Evolutionary conservation across 768 basidiomycete species (phyloP).

Genomic region (Russula emetica): DNA sequence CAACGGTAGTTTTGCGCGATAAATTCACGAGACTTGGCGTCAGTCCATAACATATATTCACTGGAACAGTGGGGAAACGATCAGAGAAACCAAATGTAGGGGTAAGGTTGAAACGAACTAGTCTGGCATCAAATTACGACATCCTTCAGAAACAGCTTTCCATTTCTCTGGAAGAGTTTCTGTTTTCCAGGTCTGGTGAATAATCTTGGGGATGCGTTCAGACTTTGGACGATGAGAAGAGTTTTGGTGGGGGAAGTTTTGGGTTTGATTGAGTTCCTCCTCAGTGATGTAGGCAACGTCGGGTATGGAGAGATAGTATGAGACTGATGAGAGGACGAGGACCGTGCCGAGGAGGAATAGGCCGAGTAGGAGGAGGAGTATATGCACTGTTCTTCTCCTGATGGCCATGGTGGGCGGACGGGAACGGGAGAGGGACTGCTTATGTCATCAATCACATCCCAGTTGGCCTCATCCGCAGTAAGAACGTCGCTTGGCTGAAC

Average conservation of each 20-base stretch:
- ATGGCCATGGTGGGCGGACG: slow-evolving; percentile 30
- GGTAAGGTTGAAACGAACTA: slow-evolving; percentile 59
- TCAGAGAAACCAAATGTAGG: slow-evolving; percentile 6
- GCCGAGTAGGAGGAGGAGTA: slow-evolving; percentile 54
- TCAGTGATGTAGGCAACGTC: slow-evolving; percentile 75
- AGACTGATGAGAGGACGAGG: slow-evolving; percentile 85
- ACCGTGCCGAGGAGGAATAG: slow-evolving; percentile 85
- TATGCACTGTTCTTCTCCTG: slow-evolving; percentile 44
- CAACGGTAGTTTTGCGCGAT: slow-evolving; percentile 84
- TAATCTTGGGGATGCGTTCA: slow-evolving; percentile 83
- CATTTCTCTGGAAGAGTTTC: slow-evolving; percentile 79
- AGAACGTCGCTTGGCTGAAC: slow-evolving; percentile 49
- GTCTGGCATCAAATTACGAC: slow-evolving; percentile 90
- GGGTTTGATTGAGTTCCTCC: slow-evolving; percentile 59
- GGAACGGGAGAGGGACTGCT: slow-evolving; percentile 11
- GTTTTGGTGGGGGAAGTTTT: slow-evolving; percentile 58
- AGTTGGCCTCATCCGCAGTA: slow-evolving; percentile 42
- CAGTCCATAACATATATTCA: slow-evolving; percentile 97
- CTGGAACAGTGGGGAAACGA: slow-evolving; percentile 41
- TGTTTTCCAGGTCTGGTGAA: slow-evolving; percentile 99
- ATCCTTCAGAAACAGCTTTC: slow-evolving; percentile 75
- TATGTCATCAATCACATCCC: slow-evolving; percentile 30
- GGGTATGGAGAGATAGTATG: slow-evolving; percentile 84
- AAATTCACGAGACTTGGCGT: slow-evolving; percentile 83
- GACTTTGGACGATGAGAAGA: slow-evolving; percentile 54